Percentiles rank a stretch among this genome's conserved stretches.
phyloP scores from a whole-genome alignment of 331 rosid genomes.

The Arachis monticola region DNA sequence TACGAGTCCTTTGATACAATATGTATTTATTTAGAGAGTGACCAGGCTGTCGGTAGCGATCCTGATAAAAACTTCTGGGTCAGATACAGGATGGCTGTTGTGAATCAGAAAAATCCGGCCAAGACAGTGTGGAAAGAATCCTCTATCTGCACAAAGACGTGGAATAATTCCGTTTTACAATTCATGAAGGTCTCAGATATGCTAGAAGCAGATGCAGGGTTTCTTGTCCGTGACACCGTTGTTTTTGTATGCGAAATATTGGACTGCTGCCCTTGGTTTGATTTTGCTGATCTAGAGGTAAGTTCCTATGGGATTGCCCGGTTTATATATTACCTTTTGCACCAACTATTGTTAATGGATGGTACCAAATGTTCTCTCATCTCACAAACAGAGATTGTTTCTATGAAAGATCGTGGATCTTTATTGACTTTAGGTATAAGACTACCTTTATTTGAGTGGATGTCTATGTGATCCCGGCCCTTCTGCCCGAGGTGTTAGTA shows the following conservation, averaged over 20 bases:
- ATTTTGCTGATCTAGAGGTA: slow-evolving; percentile 98
- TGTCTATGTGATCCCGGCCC: slow-evolving; percentile 24
- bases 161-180: slow-evolving; percentile 99
- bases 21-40: slow-evolving; percentile 98
- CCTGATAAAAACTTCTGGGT: slow-evolving; percentile 99
- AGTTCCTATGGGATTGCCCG: slow-evolving; percentile 43
- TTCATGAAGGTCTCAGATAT: slow-evolving; percentile 99
- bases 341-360: slow-evolving; percentile 3
- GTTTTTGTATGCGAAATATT: slow-evolving; percentile 96
- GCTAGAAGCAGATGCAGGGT: slow-evolving; percentile 97
- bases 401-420: slow-evolving; percentile 13
- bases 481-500: slow-evolving; percentile 30
- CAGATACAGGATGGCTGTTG: slow-evolving; percentile 95
- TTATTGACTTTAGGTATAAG: slow-evolving; percentile 33
- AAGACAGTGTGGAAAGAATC: slow-evolving; percentile 99
- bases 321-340: slow-evolving; percentile 32
- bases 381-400: slow-evolving; percentile 21
- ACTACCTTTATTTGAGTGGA: slow-evolving; percentile 24
- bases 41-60: slow-evolving; percentile 93
- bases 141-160: slow-evolving; percentile 96
- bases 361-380: slow-evolving; percentile 21
- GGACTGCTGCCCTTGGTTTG: slow-evolving; percentile 99
- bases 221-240: slow-evolving; percentile 93
- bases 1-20: slow-evolving; percentile 98
- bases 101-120: slow-evolving; percentile 89